Evolutionary conservation across 192 early-diverging fungal species (phyloP).

Genomic region (Coemansia sp.): DNA sequence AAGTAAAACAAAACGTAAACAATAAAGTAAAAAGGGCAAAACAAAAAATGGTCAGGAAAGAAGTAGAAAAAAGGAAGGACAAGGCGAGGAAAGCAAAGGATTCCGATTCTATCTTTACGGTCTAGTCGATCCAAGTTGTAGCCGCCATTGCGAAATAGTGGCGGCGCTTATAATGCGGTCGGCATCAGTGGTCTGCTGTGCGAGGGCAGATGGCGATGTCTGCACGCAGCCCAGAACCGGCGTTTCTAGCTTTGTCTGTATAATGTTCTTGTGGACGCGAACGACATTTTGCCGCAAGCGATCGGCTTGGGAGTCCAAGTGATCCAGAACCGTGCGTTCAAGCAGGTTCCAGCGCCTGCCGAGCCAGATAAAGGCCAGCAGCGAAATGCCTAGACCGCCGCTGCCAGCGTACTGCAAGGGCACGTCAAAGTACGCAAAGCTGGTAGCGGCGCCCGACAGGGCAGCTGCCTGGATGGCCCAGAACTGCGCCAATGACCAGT

Average conservation of each 20-base stretch:
- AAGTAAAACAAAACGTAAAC: background rate
- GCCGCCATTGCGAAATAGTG: conserved; percentile 23
- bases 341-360: conserved; percentile 35
- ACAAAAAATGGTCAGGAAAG: too few species aligned
- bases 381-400: conserved; percentile 15
- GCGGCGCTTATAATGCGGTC: background rate
- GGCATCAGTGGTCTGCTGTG: conserved; percentile 7
- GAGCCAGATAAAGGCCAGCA: conserved; percentile 35
- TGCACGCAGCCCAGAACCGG: conserved; percentile 18
- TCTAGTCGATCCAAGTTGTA: conserved; percentile 19
- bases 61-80: too few species aligned
- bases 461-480: conserved; percentile 36
- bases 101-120: background rate
- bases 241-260: conserved; percentile 24
- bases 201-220: background rate
- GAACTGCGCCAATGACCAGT: conserved; percentile 36
- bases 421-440: conserved; percentile 3
- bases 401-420: conserved; percentile 21
- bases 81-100: background rate
- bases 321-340: conserved; percentile 11
- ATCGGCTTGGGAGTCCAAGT: conserved; percentile 20
- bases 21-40: too few species aligned
- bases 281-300: conserved; percentile 15
- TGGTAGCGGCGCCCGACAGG: conserved; percentile 7
- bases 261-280: conserved; percentile 11